Conservation (phyloP, 129 eudicot species). For the Flaveria linearis region DNA sequence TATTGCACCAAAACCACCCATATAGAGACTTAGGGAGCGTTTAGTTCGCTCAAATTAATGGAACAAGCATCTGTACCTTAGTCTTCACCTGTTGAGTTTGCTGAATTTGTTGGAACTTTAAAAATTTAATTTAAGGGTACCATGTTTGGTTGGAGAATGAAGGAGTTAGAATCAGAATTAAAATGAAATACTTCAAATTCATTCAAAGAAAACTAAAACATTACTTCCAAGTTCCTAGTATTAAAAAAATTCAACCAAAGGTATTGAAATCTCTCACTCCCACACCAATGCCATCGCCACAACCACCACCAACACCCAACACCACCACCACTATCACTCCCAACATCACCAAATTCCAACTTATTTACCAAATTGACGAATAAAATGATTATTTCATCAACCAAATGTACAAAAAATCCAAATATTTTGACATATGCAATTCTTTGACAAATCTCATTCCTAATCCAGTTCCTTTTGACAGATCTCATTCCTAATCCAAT, state of each 20-base stretch:
- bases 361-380: too few species aligned
- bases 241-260: background rate
- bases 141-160: background rate
- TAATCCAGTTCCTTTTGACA: background rate
- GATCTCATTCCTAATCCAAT: background rate
- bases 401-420: background rate
- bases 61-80: background rate
- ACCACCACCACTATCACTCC: background rate
- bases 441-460: background rate
- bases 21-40: background rate
- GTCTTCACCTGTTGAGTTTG: too few species aligned
- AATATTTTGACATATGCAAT: background rate
- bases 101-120: background rate
- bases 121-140: background rate
- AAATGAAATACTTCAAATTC: too few species aligned
- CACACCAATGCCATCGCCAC: too few species aligned
- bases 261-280: background rate
- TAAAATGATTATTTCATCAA: background rate
- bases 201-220: background rate
- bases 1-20: background rate
- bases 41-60: background rate
- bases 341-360: background rate
- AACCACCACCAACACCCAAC: too few species aligned
- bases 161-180: too few species aligned
- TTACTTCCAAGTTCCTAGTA: too few species aligned